Conservation (phyloP, 495 filamentous ascomycete genomes). For the Aspergillus mulundensis region DNA sequence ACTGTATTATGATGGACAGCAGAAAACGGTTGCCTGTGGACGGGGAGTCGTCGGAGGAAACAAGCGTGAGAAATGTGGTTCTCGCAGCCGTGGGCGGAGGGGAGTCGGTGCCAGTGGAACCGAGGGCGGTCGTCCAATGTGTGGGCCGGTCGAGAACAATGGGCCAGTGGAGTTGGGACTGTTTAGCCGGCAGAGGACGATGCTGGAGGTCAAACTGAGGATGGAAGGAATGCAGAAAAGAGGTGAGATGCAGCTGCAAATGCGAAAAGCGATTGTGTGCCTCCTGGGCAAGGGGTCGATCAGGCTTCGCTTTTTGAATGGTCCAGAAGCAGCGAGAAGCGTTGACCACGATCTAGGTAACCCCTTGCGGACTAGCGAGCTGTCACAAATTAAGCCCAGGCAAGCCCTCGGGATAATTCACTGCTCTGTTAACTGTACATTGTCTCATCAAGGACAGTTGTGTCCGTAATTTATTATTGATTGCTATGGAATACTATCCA, state of each 20-base stretch:
- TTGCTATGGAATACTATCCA: too few relatives aligned
- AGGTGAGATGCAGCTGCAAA: neutral
- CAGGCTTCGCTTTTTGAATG: neutral
- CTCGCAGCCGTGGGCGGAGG: constrained; percentile 2
- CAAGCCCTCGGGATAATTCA: neutral
- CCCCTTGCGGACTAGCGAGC: constrained; percentile 1
- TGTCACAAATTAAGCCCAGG: neutral
- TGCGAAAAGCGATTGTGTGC: constrained; percentile 2
- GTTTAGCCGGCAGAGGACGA: neutral
- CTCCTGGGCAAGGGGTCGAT: constrained; percentile 7
- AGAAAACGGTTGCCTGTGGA: neutral
- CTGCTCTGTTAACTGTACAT: too few relatives aligned
- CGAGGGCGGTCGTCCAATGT: constrained; percentile 11
- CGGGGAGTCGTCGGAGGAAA: neutral
- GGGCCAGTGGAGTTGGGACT: constrained; percentile 5
- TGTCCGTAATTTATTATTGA: too few relatives aligned
- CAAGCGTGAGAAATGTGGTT: neutral
- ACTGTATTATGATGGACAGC: neutral
- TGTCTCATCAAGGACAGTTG: too few relatives aligned
- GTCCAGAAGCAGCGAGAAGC: constrained; percentile 1
- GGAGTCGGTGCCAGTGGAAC: constrained; percentile 14
- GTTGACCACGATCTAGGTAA: constrained; percentile 2
- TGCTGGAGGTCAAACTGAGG: neutral
- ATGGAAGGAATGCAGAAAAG: neutral
- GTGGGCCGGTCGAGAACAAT: constrained; percentile 10